Base-by-base conservation (phyloP, 1,284 basidiomycete genomes). In the Marasmius fiardii region DNA sequence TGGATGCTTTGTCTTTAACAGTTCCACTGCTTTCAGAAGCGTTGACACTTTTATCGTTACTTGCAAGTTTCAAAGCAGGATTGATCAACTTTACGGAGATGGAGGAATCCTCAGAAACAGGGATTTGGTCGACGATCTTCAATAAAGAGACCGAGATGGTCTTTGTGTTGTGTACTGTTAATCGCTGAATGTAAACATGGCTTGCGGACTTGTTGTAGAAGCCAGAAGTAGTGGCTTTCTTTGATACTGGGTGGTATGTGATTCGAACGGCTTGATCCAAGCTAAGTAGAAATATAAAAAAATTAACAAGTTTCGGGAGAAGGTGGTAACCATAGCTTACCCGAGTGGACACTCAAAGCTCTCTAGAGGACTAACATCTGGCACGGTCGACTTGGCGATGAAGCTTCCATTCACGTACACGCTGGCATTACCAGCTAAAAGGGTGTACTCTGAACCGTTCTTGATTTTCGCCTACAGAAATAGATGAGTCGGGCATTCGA, bases 341-440 rank as follows among this genome's bases (percentile, higher is more conserved):
- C 71, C 72, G 18, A 74, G 66, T 23, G 68, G 63, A 56, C 68
- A 72, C 21, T 71, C 67, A 44, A 74, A 74, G 28, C 53, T 66
- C 55, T 73, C 73, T 37, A 67, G 58, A 24, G 72, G 72, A 44
- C 67, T 69, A 10, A 73, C 72, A 8, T 55, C 50, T 2, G 71
- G 69, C 10, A 75, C 50, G 6, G 59, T 45, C 1, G 69, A 64
- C 16, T 63, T 60, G 10, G 74, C 61, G 21, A 74, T 70, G 57
- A 73, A 74, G 47, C 71, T 74, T 41, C 68, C 68, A 51, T 76
- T 72, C 1, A 76, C 69, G 54, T 75, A 77, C 8, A 77, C 63
- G 33, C 67, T 72, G 0, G 67, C 69, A 14, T 55, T 51, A 1
- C 74, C 74, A 3, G 54, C 31, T 14, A 77, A 63, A 1, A 76